Evolutionary conservation across 768 basidiomycete species (phyloP), one percentile per base, ranked within the genome.

Genomic region (Rhizopogon salebrosus): DNA sequence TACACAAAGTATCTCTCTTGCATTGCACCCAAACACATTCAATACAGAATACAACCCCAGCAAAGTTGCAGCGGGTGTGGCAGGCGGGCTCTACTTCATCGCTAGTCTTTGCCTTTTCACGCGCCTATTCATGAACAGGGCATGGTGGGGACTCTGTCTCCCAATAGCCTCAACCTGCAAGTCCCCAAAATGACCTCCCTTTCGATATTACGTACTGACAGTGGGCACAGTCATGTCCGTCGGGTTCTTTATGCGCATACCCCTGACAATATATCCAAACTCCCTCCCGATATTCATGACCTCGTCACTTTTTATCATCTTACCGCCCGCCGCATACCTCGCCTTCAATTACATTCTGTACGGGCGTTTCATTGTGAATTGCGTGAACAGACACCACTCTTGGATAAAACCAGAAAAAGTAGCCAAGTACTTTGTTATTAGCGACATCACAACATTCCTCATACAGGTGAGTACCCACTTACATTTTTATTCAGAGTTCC

Each of bases 321-420:
- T 59, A 18, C 49, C 64, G 3, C 70, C 69, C 1, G 57, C 65
- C 3, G 50, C 60, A 2, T 70, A 64, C 40, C 55, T 71, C 18
- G 69, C 70, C 14, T 71, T 67, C 37, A 62, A 70, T 48, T 70
- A 68, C 41, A 65, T 71, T 22, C 48, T 68, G 8, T 70, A 67
- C 22, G 67, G 70, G 3, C 57, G 58, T 20, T 59, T 71, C 14
- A 38, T 66, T 0, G 38, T 57, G 41, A 42, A 39, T 11, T 65
- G 58, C 7, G 52, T 60, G 13, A 52, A 59, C 1, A 58, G 52
- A 40, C 54, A 41, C 8, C 55, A 68, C 38, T 63, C 62, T 7
- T 29, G 57, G 22, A 60, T 70, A 43, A 53, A 50, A 26, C 69
- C 68, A 11, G 59, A 64, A 39, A 59, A 53, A 29, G 60, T 64